Percentiles rank a stretch among this genome's conserved stretches.
Conservation (phyloP, 179 eudicot genomes). For the Beta corolliflora region DNA sequence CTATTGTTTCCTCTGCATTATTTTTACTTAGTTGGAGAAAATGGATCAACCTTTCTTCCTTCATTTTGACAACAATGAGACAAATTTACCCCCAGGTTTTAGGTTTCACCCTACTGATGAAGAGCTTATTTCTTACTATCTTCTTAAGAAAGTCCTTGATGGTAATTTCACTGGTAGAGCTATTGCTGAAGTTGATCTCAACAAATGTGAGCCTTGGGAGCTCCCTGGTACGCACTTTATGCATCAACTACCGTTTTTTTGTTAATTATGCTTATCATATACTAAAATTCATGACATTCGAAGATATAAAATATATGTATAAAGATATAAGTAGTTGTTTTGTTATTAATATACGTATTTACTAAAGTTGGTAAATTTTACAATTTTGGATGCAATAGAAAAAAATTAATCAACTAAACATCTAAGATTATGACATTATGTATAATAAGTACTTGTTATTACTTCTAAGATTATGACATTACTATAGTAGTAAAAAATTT, state of each 20-base stretch:
- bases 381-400: too few relatives aligned
- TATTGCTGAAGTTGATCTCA: constrained; percentile 94
- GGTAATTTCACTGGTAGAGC: constrained; percentile 67
- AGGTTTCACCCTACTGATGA: constrained; percentile 95
- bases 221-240: constrained; percentile 56
- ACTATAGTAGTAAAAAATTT: too few relatives aligned
- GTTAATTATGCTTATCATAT: not conserved
- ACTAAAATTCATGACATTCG: too few relatives aligned
- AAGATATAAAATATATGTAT: too few relatives aligned
- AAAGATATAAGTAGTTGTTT: too few relatives aligned
- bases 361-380: too few relatives aligned
- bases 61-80: constrained; percentile 39
- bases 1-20: not conserved
- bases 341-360: too few relatives aligned
- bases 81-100: constrained; percentile 77
- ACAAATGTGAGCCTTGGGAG: constrained; percentile 98
- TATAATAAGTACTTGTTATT: not conserved
- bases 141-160: constrained; percentile 82
- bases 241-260: not conserved
- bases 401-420: too few relatives aligned
- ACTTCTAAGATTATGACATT: too few relatives aligned
- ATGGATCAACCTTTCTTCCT: constrained; percentile 33
- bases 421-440: too few relatives aligned
- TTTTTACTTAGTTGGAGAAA: not conserved
- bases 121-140: constrained; percentile 83